phyloP scores from a whole-genome alignment of 805 yeast species.

The Komagataella pastoris region DNA sequence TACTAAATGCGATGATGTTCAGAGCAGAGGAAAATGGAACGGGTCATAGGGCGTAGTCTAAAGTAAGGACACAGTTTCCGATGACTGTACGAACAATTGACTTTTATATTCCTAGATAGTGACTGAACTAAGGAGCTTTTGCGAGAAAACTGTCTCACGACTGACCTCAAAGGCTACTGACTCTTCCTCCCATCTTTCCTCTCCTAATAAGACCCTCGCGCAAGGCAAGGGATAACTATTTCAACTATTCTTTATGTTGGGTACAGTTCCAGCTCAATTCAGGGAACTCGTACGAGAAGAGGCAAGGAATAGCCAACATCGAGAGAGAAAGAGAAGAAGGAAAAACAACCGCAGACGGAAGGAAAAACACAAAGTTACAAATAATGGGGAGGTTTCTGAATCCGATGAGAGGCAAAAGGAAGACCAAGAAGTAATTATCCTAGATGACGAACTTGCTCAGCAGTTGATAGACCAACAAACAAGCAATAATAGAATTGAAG shows the following conservation, averaged over 20 bases:
- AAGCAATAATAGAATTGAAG: slow-evolving; percentile 3
- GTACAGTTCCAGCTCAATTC: neutral
- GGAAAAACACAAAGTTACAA: neutral
- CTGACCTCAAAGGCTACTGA: too few species aligned
- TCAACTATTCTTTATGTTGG: neutral
- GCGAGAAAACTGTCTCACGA: neutral
- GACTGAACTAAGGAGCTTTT: neutral
- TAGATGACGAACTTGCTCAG: neutral
- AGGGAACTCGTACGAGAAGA: neutral
- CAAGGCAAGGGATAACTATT: neutral
- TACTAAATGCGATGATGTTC: neutral
- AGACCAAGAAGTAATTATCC: neutral
- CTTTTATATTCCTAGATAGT: too few species aligned
- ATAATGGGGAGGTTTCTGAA: neutral
- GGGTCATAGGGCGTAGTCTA: neutral
- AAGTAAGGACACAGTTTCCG: neutral
- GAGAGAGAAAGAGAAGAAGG: neutral
- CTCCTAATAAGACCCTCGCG: neutral
- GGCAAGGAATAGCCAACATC: neutral
- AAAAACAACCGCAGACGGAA: neutral
- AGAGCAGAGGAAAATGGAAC: neutral
- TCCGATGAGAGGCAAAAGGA: neutral
- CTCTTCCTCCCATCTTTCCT: neutral
- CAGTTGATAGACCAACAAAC: neutral
- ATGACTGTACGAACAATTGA: neutral